phyloP scores from a whole-genome alignment of 2,329 filamentous ascomycete species.

The Alternaria consortialis region DNA sequence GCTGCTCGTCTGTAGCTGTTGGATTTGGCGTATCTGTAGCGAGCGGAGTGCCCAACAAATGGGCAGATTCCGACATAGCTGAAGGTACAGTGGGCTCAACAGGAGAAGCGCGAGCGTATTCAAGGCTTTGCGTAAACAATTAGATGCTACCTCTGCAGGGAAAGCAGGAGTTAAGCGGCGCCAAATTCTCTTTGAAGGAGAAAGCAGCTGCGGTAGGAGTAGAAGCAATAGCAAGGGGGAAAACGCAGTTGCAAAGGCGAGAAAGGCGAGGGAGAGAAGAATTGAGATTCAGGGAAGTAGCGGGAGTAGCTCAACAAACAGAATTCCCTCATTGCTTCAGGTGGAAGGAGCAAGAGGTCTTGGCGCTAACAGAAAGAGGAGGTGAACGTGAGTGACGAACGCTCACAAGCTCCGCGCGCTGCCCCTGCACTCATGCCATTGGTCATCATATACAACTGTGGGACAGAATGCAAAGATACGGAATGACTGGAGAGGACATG shows the following conservation, averaged over 20 bases:
- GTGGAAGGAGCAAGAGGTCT: constrained; percentile 12
- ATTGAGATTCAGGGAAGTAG: background rate
- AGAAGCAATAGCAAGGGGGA: background rate
- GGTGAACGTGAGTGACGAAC: constrained; percentile 15
- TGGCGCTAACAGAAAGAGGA: constrained; percentile 11
- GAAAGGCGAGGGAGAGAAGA: background rate
- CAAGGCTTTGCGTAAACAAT: background rate
- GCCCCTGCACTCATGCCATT: background rate
- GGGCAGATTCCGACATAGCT: constrained; percentile 3
- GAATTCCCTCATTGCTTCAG: constrained; percentile 5
- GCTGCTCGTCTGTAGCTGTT: constrained; percentile 2
- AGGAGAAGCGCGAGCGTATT: constrained; percentile 7
- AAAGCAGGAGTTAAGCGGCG: constrained; percentile 9
- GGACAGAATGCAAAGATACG: background rate
- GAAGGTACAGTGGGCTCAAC: constrained; percentile 1
- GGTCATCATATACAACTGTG: background rate
- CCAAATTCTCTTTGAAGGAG: constrained; percentile 13
- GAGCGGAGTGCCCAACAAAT: constrained; percentile 4
- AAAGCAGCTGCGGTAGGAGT: background rate
- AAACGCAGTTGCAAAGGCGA: background rate
- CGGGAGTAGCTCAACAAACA: constrained; percentile 3
- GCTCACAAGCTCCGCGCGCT: background rate
- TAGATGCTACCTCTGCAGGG: constrained; percentile 1
- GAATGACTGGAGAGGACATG: background rate
- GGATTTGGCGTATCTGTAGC: background rate